A percentile compares a stretch with the other conserved stretches of the same genome.
Conservation (phyloP, 2,329 filamentous ascomycete species). For the Trichoderma sp. region DNA sequence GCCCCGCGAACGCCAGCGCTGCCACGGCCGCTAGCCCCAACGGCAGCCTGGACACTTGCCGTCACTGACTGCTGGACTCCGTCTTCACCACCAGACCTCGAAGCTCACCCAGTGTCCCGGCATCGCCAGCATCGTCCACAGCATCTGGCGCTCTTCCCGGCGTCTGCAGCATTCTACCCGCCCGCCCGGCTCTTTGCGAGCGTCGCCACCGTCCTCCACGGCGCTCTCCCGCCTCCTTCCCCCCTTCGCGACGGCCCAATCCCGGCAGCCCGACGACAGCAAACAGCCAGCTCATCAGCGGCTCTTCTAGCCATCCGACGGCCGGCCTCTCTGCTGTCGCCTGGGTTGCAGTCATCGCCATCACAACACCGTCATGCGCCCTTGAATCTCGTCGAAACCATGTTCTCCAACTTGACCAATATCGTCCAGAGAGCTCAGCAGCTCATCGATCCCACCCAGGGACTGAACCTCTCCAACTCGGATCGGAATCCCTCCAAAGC, state of each 20-base stretch:
- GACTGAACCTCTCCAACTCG: slow-evolving; percentile 69
- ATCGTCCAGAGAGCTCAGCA: slow-evolving; percentile 96
- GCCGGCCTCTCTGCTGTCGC: slow-evolving; percentile 22
- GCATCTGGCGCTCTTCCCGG: neutral
- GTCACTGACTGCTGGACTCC: slow-evolving; percentile 2
- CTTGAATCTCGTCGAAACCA: slow-evolving; percentile 44
- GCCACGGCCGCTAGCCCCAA: slow-evolving; percentile 3
- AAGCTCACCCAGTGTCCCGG: neutral
- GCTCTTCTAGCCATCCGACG: slow-evolving; percentile 6
- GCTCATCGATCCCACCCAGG: slow-evolving; percentile 86
- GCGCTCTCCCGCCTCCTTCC: neutral
- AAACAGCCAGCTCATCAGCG: neutral
- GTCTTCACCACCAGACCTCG: slow-evolving; percentile 14
- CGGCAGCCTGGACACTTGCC: slow-evolving; percentile 13
- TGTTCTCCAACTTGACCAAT: slow-evolving; percentile 67
- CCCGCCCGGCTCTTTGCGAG: neutral
- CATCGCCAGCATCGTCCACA: neutral
- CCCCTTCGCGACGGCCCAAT: slow-evolving; percentile 13
- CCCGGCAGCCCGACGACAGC: slow-evolving; percentile 20
- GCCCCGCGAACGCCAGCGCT: slow-evolving; percentile 13
- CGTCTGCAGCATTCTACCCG: neutral
- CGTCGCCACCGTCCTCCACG: neutral
- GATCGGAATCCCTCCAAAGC: slow-evolving; percentile 88
- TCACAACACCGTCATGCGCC: slow-evolving; percentile 42
- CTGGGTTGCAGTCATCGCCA: slow-evolving; percentile 18